These are phyloP conservation scores for Orbilia javanica DNA, from an alignment of 2,329 filamentous ascomycete species.

Conservation along the genomic window DNA sequence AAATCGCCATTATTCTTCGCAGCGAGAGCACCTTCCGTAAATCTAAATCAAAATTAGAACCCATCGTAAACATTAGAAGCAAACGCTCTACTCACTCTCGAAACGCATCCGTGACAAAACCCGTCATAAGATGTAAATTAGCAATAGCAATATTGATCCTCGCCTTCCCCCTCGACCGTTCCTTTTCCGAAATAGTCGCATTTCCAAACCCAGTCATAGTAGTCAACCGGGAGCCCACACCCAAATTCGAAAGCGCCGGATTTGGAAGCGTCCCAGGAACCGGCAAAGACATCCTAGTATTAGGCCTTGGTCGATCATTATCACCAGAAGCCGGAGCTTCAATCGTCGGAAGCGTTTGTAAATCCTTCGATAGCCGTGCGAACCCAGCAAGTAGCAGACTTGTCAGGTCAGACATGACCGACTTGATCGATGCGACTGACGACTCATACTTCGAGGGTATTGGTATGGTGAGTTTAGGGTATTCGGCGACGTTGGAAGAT, in stretches of 20 bases:
- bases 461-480: constrained; percentile 72
- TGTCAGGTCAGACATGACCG: constrained; percentile 82
- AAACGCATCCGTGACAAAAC: constrained; percentile 88
- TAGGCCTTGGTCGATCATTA: constrained; percentile 64
- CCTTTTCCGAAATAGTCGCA: constrained; percentile 79
- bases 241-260: constrained; percentile 69
- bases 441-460: constrained; percentile 78
- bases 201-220: constrained; percentile 77
- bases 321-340: constrained; percentile 77
- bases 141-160: constrained; percentile 84
- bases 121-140: constrained; percentile 87
- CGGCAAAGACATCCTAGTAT: constrained; percentile 83
- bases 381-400: constrained; percentile 80
- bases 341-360: constrained; percentile 79
- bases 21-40: constrained; percentile 81
- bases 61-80: not conserved
- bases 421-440: constrained; percentile 83
- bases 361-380: constrained; percentile 78
- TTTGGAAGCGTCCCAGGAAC: constrained; percentile 72
- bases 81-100: constrained; percentile 71
- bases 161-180: constrained; percentile 83
- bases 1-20: constrained; percentile 87
- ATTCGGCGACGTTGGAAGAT: constrained; percentile 57
- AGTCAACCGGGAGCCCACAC: constrained; percentile 67
- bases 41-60: constrained; percentile 61